Conservation (phyloP, 1,284 basidiomycete species). For the Grifola frondosa region DNA sequence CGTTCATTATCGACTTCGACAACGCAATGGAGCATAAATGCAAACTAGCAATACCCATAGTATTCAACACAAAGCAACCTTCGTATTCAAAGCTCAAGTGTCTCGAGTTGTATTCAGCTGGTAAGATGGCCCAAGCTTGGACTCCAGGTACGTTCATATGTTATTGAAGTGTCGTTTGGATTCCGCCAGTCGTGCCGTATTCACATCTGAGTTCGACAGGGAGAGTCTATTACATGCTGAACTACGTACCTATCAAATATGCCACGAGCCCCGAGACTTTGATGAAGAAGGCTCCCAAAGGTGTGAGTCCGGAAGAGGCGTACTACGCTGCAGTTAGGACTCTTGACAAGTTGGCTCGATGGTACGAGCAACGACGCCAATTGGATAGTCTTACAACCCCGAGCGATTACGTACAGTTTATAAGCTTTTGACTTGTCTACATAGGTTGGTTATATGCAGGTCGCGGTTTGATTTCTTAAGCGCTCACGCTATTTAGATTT, state of each 20-base stretch:
- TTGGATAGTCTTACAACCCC: too few relatives aligned
- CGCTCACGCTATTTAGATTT: too few relatives aligned
- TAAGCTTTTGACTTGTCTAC: too few relatives aligned
- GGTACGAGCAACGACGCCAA: too few relatives aligned
- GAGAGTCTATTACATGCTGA: too few relatives aligned
- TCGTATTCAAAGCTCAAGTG: constrained; percentile 4
- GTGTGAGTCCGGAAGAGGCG: constrained; percentile 10
- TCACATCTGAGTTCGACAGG: too few relatives aligned
- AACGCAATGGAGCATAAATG: constrained; percentile 7
- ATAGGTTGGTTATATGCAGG: too few relatives aligned
- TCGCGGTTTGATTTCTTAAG: too few relatives aligned
- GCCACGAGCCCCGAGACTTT: constrained; percentile 5
- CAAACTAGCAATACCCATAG: constrained; percentile 2
- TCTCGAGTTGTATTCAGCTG: constrained; percentile 10
- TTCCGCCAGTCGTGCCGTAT: too few relatives aligned
- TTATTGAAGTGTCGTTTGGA: too few relatives aligned
- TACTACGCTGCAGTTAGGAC: constrained; percentile 12
- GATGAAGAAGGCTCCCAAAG: constrained; percentile 8
- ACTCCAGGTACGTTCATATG: constrained; percentile 14
- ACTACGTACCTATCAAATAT: too few relatives aligned
- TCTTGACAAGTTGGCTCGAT: constrained; percentile 11
- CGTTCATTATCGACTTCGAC: constrained; percentile 11
- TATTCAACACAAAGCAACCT: constrained; percentile 10
- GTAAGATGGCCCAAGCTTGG: constrained; percentile 9
- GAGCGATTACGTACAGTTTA: too few relatives aligned